These are phyloP conservation scores for Fomitopsis pulvina DNA, from an alignment of 768 basidiomycete genomes.

Conservation along the genomic window DNA sequence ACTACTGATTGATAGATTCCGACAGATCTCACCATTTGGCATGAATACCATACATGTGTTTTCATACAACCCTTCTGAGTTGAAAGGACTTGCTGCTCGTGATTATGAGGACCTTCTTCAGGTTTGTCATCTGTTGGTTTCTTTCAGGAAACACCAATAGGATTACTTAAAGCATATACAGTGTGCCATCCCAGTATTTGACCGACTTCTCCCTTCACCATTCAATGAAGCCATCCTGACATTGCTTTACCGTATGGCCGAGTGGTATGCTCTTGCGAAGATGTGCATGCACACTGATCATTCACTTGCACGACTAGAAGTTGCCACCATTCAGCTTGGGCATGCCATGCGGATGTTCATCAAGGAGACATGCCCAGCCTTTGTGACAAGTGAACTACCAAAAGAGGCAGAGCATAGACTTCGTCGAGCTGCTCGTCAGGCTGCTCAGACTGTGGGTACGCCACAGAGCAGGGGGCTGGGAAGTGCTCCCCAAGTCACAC, in stretches of 20 bases:
- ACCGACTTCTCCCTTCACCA: conserved; percentile 19
- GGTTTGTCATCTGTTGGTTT: conserved; percentile 7
- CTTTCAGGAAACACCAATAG: too few species aligned
- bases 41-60: conserved; percentile 19
- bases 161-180: neutral
- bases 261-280: conserved; percentile 35
- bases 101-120: conserved; percentile 24
- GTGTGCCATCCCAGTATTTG: conserved; percentile 33
- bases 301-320: conserved; percentile 23
- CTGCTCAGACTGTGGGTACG: too few species aligned
- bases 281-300: conserved; percentile 33
- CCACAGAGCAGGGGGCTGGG: too few species aligned
- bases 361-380: too few species aligned
- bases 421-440: too few species aligned
- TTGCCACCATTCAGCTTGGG: conserved; percentile 21
- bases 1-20: conserved; percentile 9
- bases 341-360: too few species aligned
- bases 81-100: conserved; percentile 22
- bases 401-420: too few species aligned
- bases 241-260: conserved; percentile 25
- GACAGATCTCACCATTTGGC: conserved; percentile 16
- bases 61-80: conserved; percentile 14
- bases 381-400: too few species aligned
- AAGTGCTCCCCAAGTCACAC: too few species aligned
- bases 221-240: conserved; percentile 21